Conservation (phyloP, 1,284 basidiomycete genomes). For the Moesziomyces globuligerus region DNA sequence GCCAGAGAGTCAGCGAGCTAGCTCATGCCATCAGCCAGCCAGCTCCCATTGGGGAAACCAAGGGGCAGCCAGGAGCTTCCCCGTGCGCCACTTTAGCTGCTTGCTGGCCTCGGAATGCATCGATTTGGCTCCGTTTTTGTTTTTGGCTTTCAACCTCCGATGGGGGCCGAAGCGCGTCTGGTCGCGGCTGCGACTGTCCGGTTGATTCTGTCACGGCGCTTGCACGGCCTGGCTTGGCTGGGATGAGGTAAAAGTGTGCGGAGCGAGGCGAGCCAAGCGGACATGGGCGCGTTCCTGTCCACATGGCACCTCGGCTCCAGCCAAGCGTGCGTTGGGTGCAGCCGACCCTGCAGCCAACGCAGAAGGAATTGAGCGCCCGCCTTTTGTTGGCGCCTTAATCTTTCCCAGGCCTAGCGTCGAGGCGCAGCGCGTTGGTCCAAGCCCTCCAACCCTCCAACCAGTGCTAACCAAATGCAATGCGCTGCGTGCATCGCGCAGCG, state of each 20-base stretch:
- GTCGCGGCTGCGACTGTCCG: too few relatives aligned
- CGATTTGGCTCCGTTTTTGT: background rate
- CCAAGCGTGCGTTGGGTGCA: conserved; percentile 15
- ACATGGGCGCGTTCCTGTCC: conserved; percentile 2
- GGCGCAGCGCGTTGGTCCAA: background rate
- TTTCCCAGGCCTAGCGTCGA: background rate
- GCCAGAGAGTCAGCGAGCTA: too few relatives aligned
- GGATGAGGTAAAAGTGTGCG: background rate
- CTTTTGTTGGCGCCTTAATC: background rate
- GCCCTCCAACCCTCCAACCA: too few relatives aligned
- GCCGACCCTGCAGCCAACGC: conserved; percentile 18
- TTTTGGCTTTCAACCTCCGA: background rate
- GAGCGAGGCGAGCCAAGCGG: too few relatives aligned
- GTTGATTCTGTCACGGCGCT: background rate
- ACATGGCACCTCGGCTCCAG: conserved; percentile 41
- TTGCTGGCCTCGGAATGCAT: too few relatives aligned
- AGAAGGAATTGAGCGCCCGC: background rate
- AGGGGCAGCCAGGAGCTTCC: background rate
- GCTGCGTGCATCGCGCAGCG: background rate
- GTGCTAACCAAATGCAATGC: too few relatives aligned
- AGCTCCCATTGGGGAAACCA: too few relatives aligned
- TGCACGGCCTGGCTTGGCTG: background rate
- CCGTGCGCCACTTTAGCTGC: background rate
- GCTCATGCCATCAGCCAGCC: too few relatives aligned
- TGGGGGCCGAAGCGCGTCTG: background rate